These are phyloP conservation scores for Cephalotrichum gorgonifer DNA, from an alignment of 2,329 filamentous ascomycete genomes.

Conservation along the genomic window DNA sequence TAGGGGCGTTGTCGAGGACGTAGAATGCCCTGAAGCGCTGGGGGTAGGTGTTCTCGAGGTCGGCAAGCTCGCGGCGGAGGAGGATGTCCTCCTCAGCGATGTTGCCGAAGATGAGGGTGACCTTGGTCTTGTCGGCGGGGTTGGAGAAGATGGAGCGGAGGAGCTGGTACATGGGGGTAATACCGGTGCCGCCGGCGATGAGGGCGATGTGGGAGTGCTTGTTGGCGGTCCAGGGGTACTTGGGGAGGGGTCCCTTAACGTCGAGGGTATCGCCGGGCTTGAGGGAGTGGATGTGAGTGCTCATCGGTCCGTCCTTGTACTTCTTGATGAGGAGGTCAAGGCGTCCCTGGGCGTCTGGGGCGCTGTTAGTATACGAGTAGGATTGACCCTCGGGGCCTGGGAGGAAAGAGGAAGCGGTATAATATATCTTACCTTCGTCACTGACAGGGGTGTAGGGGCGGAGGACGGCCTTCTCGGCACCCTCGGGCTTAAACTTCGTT, in stretches of 20 bases:
- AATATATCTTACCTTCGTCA: constrained; percentile 56
- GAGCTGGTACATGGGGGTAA: constrained; percentile 97
- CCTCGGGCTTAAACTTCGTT: constrained; percentile 82
- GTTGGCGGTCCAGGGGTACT: constrained; percentile 83
- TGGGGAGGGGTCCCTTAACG: constrained; percentile 91
- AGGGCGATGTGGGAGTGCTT: constrained; percentile 85
- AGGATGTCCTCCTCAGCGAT: constrained; percentile 83
- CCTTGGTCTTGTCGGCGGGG: constrained; percentile 93
- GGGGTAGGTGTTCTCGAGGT: constrained; percentile 91
- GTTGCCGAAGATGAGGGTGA: constrained; percentile 92
- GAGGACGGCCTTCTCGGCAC: constrained; percentile 74
- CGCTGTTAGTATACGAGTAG: background rate
- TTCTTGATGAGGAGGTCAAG: constrained; percentile 86
- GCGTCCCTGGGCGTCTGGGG: constrained; percentile 60
- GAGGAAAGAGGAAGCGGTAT: background rate
- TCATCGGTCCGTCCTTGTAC: constrained; percentile 89
- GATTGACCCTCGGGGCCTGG: background rate
- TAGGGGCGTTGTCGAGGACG: constrained; percentile 73
- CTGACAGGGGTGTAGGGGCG: constrained; percentile 88
- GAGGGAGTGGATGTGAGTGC: constrained; percentile 76
- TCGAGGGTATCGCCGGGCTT: constrained; percentile 71
- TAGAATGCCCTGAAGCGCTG: constrained; percentile 95
- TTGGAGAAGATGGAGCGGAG: constrained; percentile 88
- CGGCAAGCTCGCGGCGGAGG: constrained; percentile 71
- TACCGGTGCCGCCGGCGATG: constrained; percentile 90